Conservation (phyloP, 1,284 basidiomycete genomes). For the Malassezia japonica region DNA sequence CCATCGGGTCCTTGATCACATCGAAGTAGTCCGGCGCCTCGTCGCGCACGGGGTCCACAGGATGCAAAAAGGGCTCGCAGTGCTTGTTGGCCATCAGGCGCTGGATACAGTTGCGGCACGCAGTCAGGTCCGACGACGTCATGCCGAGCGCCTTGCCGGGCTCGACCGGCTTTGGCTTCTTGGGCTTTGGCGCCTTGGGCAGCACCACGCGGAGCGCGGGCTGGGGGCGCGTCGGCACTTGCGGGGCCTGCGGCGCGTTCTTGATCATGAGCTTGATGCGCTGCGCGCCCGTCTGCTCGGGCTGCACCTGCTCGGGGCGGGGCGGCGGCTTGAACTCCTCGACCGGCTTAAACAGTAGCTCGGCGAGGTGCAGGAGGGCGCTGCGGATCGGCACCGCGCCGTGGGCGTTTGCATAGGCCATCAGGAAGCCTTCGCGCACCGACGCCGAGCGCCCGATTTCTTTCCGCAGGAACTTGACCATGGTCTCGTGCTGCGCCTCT, state of each 20-base stretch:
- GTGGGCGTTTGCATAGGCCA: constrained; percentile 55
- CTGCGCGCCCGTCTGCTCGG: constrained; percentile 10
- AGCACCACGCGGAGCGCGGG: constrained; percentile 12
- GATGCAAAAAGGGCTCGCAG: constrained; percentile 65
- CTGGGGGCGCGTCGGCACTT: constrained; percentile 12
- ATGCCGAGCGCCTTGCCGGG: constrained; percentile 65
- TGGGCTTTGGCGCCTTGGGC: constrained; percentile 33
- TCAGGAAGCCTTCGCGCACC: constrained; percentile 43
- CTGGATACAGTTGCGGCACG: constrained; percentile 69
- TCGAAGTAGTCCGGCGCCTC: constrained; percentile 60
- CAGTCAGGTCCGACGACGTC: constrained; percentile 66
- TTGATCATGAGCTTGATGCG: constrained; percentile 25
- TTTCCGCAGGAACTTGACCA: constrained; percentile 35
- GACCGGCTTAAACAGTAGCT: constrained; percentile 68
- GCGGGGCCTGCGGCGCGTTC: constrained; percentile 29
- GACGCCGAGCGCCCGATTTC: constrained; percentile 44
- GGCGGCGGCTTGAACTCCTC: constrained; percentile 38
- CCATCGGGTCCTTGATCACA: constrained; percentile 87
- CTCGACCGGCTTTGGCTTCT: constrained; percentile 44
- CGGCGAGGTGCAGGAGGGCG: constrained; percentile 82
- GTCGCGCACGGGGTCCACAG: constrained; percentile 59
- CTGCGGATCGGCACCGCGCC: constrained; percentile 61
- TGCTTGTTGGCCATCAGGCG: constrained; percentile 61
- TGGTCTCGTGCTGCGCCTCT: constrained; percentile 54
- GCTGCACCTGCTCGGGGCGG: constrained; percentile 15